A percentile compares a stretch with the other conserved stretches of the same genome.
Conservation (phyloP, 768 basidiomycete species). For the Amanita subjunquillea region DNA sequence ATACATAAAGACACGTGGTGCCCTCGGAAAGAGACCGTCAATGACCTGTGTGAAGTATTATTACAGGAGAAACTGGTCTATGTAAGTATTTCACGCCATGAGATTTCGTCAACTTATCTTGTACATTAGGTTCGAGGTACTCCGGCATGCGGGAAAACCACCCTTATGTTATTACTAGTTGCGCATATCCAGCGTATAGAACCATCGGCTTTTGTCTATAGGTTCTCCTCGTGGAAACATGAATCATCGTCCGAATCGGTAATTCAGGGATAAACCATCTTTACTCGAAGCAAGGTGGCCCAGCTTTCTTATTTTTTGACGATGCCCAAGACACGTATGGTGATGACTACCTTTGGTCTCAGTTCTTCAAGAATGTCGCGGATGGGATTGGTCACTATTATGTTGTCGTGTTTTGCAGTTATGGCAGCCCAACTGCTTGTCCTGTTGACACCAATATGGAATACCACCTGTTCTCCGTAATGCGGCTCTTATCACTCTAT, state of each 20-base stretch:
- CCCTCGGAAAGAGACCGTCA: not conserved
- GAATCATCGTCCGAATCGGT: not conserved
- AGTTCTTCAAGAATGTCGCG: not conserved
- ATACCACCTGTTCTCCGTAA: not conserved
- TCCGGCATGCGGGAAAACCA: not conserved
- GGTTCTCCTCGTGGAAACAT: not conserved
- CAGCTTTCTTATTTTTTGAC: not conserved
- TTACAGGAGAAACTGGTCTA: not conserved
- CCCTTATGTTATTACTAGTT: not conserved
- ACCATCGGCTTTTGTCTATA: not conserved
- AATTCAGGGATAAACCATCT: not conserved
- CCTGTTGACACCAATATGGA: not conserved
- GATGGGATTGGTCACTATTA: not conserved
- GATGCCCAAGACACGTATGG: not conserved
- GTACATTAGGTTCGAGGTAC: not conserved
- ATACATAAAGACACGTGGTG: not conserved
- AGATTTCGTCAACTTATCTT: not conserved
- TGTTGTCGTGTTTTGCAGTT: not conserved
- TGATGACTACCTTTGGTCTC: not conserved
- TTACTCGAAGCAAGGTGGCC: not conserved
- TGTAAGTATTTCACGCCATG: not conserved
- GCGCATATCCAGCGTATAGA: not conserved
- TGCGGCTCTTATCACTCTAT: not conserved
- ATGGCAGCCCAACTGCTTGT: not conserved
- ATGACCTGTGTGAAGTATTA: not conserved